Conservation (phyloP, 2,329 filamentous ascomycete genomes). For the Paecilomyces sp. region DNA sequence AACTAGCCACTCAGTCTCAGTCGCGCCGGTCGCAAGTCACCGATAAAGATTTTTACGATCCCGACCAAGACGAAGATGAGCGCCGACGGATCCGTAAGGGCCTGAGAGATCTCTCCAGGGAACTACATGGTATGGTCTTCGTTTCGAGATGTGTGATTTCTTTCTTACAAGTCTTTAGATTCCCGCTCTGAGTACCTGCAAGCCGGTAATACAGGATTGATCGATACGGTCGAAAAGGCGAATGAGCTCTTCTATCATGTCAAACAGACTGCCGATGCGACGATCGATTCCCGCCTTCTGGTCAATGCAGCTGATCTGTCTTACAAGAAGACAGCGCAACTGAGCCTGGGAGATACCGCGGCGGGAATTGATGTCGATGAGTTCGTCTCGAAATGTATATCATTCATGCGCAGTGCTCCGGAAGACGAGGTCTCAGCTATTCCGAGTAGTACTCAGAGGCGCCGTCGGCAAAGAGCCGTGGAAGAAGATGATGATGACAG, state of each 20-base stretch:
- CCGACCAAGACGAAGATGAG: slow-evolving; percentile 70
- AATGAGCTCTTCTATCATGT: slow-evolving; percentile 61
- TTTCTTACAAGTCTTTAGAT: slow-evolving; percentile 40
- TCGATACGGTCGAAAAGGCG: slow-evolving; percentile 58
- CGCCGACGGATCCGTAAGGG: slow-evolving; percentile 63
- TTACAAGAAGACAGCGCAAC: slow-evolving; percentile 66
- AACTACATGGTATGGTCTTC: slow-evolving; percentile 48
- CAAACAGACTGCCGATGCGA: slow-evolving; percentile 84
- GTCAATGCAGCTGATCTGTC: slow-evolving; percentile 74
- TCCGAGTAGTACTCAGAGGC: slow-evolving; percentile 28
- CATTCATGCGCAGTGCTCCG: slow-evolving; percentile 69
- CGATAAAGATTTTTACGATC: slow-evolving; percentile 61
- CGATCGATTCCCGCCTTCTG: slow-evolving; percentile 79
- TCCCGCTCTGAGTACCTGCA: slow-evolving; percentile 65
- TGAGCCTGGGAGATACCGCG: slow-evolving; percentile 64
- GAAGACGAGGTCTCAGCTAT: slow-evolving; percentile 47
- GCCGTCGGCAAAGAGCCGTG: slow-evolving; percentile 23
- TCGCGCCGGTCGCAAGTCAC: slow-evolving; percentile 19
- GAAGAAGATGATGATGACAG: slow-evolving; percentile 54
- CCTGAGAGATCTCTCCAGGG: slow-evolving; percentile 59
- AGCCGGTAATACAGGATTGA: slow-evolving; percentile 57
- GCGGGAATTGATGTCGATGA: slow-evolving; percentile 83
- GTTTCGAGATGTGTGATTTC: not conserved
- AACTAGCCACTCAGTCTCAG: slow-evolving; percentile 16
- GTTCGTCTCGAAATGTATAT: slow-evolving; percentile 82